Base-by-base conservation (phyloP, 164 flowering plant genomes). In the Magnolia officinalis region DNA sequence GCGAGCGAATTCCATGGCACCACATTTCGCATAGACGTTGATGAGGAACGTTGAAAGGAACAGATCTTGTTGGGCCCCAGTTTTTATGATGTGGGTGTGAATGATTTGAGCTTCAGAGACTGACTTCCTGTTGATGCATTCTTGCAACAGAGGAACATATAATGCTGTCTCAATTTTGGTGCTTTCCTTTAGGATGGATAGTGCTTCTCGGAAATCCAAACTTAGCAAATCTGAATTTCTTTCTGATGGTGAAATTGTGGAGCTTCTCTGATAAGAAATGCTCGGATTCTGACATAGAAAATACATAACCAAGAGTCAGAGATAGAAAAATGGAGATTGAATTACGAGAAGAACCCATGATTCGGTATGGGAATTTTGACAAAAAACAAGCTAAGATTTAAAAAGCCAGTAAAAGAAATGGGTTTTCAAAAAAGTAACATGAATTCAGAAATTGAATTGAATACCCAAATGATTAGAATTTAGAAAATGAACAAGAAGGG, bases 1-100 rank as follows among this genome's bases (percentile, higher is more conserved):
- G 9, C 78, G 88, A 0, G 98, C 96, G 75, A 64, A 70, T 19
- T 81, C 93, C 90, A 89, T 84, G 20, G 20, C 7, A 75, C 92
- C 91, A 83, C 96, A 91, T 83, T 91, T 91, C 0, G 86, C 89
- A 76, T 94, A 94, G 67, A 83, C 93, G 76, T 90, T 90, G 5
- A 90, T 76, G 2, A 94, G 91, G 58, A 75, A 85, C 1, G 92
- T 86, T 82, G 85, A 85, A 21, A 87, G 72, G 73, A 85, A 88
- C 23, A 81, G 50, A 78, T 94, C 91, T 69, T 76, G 52, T 58
- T 84, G 83, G 49, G 80, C 74, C 67, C 97, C 96, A 0, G 88
- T 84, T 80, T 92, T 92, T 2, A 89, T 68, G 50, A 94, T 85
- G 76, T 88, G 95, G 72, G 89, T 77, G 72, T 94, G 98, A 77